A percentile compares a stretch with the other conserved stretches of the same genome.
Conservation (phyloP, 2,329 filamentous ascomycete species). For the Fusarium luffae region DNA sequence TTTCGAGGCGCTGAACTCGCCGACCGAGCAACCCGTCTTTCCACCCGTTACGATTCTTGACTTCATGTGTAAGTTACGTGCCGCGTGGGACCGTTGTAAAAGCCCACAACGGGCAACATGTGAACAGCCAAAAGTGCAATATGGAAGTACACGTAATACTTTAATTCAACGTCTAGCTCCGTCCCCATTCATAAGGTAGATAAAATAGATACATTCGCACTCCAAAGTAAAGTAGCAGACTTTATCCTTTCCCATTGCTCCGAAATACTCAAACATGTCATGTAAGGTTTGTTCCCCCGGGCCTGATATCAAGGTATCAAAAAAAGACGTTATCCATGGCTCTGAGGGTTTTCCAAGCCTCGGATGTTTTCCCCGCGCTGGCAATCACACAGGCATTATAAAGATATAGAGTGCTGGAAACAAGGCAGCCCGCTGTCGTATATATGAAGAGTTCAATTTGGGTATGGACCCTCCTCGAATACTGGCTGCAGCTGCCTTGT, state of each 20-base stretch:
- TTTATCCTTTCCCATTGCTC: constrained; percentile 43
- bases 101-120: constrained; percentile 9
- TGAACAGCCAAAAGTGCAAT: not conserved
- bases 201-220: constrained; percentile 40
- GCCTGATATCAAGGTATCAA: constrained; percentile 43
- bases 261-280: constrained; percentile 43
- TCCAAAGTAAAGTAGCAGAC: constrained; percentile 40
- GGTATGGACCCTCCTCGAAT: constrained; percentile 28
- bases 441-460: not conserved
- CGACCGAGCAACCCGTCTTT: not conserved
- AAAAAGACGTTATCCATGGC: constrained; percentile 38
- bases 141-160: constrained; percentile 38
- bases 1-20: not conserved
- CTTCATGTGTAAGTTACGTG: not conserved
- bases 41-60: not conserved
- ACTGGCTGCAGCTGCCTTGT: constrained; percentile 34
- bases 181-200: constrained; percentile 33
- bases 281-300: constrained; percentile 33
- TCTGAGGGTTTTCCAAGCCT: constrained; percentile 21
- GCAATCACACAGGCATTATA: constrained; percentile 22
- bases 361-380: constrained; percentile 15
- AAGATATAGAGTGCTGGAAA: constrained; percentile 9
- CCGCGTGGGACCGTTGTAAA: constrained; percentile 4
- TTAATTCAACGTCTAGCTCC: constrained; percentile 40
- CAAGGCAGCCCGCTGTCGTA: not conserved